Evolutionary conservation across 2,329 filamentous ascomycete species (phyloP), one percentile per base, ranked within the genome.

Genomic region (Aspergillus pseudoglaucus): DNA sequence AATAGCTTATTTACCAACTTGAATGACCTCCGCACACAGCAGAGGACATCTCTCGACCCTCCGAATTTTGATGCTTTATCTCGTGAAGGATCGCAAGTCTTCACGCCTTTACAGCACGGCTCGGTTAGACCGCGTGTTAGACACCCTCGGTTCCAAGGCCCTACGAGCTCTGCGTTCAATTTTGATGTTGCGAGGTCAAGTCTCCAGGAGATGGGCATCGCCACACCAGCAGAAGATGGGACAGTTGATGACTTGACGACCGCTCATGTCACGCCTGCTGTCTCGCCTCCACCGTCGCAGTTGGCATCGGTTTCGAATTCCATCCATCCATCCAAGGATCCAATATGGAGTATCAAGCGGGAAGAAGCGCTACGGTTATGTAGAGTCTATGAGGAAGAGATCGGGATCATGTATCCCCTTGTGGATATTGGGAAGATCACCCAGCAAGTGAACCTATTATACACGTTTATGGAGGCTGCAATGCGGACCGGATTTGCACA

Each of bases 391-490:
- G 87, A 95, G 56, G 90, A 96, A 59, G 90, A 96, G 64, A 84
- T 94, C 59, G 88, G 88, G 39, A 80, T 91, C 59, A 94, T 95
- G 88, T 95, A 95, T 64, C 91, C 91, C 0, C 80, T 95, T 3
- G 67, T 95, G 42, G 80, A 88, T 56, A 85, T 95, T 32, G 80
- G 86, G 38, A 77, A 77, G 38, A 73, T 94, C 35, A 82, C 87
- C 33, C 73, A 75, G 5, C 87, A 95, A 63, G 83, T 84, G 6
- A 83, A 80, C 52, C 76, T 78, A 50, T 72, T 95, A 1, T 84
- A 84, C 47, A 75, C 80, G 0, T 93, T 88, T 64, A 82, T 93
- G 61, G 86, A 90, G 55, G 79, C 82, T 25, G 82, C 81, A 14
- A 67, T 75, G 23, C 71, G 80, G 33, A 76, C 75, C 3, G 81